phyloP scores from a whole-genome alignment of 2,329 filamentous ascomycete species.

The Gyromitra esculenta region DNA sequence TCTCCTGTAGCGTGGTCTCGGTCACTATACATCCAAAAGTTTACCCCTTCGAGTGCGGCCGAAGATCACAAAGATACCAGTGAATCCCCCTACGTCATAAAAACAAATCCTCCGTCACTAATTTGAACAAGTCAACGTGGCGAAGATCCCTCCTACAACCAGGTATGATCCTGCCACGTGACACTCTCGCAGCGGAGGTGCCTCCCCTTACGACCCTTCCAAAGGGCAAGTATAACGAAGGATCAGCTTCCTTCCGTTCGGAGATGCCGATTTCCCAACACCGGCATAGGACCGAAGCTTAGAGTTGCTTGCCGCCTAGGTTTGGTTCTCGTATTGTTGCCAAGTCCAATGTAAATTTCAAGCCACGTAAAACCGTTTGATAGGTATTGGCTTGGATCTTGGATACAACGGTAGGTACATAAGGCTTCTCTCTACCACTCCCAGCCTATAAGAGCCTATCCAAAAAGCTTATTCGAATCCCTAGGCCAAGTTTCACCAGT shows the following conservation, averaged over 20 bases:
- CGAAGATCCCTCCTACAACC: background rate
- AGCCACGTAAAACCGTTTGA: background rate
- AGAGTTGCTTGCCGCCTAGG: background rate
- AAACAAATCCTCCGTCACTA: constrained; percentile 16
- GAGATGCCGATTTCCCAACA: background rate
- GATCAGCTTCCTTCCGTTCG: background rate
- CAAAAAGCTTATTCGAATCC: background rate
- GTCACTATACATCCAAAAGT: background rate
- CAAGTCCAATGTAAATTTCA: background rate
- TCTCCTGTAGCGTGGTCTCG: background rate
- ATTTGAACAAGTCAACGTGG: background rate
- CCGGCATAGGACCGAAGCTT: background rate
- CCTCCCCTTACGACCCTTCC: background rate
- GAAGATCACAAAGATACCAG: background rate
- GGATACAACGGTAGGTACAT: background rate
- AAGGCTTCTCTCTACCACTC: background rate
- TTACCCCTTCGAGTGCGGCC: background rate
- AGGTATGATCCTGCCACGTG: background rate
- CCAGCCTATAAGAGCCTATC: background rate
- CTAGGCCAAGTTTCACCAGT: background rate
- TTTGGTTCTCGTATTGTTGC: background rate
- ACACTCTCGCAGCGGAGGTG: background rate
- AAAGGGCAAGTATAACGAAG: background rate
- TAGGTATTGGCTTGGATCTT: background rate
- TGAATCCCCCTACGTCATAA: background rate